Evolutionary conservation across 176 grass and related monocot species (phyloP).

Genomic region (Typha latifolia): DNA sequence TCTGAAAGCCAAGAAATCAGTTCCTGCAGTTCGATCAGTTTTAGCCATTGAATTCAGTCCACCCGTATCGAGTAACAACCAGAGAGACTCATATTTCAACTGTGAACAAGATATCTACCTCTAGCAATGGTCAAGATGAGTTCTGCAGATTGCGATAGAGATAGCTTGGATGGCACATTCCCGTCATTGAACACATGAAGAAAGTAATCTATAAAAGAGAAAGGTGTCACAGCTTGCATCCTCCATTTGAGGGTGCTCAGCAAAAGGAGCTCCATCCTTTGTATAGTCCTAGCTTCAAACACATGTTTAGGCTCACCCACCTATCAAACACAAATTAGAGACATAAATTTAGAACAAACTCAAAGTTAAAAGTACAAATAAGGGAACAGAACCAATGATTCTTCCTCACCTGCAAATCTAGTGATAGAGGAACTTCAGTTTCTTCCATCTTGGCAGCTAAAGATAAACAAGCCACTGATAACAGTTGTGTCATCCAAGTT

Average conservation of each 20-base stretch:
- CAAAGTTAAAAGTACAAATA: slow-evolving; percentile 3
- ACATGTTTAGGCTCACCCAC: slow-evolving; percentile 42
- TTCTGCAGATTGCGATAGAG: slow-evolving; percentile 44
- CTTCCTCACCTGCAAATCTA: slow-evolving; percentile 68
- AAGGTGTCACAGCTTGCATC: slow-evolving; percentile 81
- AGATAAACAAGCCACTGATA: slow-evolving; percentile 83
- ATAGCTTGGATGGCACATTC: slow-evolving; percentile 40
- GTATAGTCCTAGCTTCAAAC: slow-evolving; percentile 71
- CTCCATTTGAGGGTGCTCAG: slow-evolving; percentile 76
- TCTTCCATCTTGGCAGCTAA: slow-evolving; percentile 95
- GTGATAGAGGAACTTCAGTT: slow-evolving; percentile 56
- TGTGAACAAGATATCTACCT: slow-evolving; percentile 33
- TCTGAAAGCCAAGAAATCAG: slow-evolving; percentile 73
- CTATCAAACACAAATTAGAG: slow-evolving; percentile 24
- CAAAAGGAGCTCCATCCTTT: slow-evolving; percentile 87
- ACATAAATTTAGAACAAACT: slow-evolving; percentile 13
- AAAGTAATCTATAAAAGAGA: slow-evolving; percentile 90
- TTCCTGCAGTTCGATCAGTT: slow-evolving; percentile 37
- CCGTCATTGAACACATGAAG: slow-evolving; percentile 63
- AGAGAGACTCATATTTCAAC: neutral
- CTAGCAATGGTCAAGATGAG: slow-evolving; percentile 62
- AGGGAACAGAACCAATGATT: slow-evolving; percentile 13
- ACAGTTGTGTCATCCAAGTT: slow-evolving; percentile 71
- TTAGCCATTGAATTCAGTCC: slow-evolving; percentile 18
- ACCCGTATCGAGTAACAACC: neutral